Conservation (phyloP, 164 flowering plant genomes). For the Tetracentron sinense region DNA sequence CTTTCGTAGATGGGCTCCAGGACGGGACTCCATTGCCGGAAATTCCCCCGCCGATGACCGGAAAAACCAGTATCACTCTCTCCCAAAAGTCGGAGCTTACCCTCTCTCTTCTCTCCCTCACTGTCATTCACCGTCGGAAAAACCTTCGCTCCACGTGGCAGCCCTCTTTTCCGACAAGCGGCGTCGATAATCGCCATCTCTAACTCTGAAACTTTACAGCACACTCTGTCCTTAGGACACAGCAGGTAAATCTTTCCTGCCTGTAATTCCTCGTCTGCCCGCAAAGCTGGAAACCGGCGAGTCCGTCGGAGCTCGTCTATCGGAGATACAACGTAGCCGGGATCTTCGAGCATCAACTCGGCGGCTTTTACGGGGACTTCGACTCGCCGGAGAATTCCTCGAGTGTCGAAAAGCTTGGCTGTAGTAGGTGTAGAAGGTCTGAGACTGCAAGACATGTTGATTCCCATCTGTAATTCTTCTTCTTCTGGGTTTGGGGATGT, state of each 20-base stretch:
- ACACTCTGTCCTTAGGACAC: slow-evolving; percentile 24
- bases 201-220: slow-evolving; percentile 23
- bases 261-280: slow-evolving; percentile 43
- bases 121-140: background rate
- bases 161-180: slow-evolving; percentile 4
- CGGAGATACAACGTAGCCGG: slow-evolving; percentile 32
- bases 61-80: background rate
- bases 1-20: slow-evolving; percentile 36
- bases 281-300: slow-evolving; percentile 27
- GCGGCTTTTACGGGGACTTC: slow-evolving; percentile 37
- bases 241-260: slow-evolving; percentile 37
- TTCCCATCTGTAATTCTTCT: slow-evolving; percentile 12
- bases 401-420: slow-evolving; percentile 23
- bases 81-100: background rate
- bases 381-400: slow-evolving; percentile 22
- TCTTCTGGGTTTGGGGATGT: background rate
- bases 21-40: slow-evolving; percentile 29
- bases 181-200: slow-evolving; percentile 28
- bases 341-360: slow-evolving; percentile 49
- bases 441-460: background rate
- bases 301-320: slow-evolving; percentile 18
- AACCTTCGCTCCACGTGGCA: slow-evolving; percentile 6
- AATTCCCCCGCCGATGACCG: slow-evolving; percentile 5
- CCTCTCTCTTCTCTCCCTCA: background rate
- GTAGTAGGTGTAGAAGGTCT: background rate